Base-by-base conservation (phyloP, 768 basidiomycete genomes). In the Trametes gibbosa region DNA sequence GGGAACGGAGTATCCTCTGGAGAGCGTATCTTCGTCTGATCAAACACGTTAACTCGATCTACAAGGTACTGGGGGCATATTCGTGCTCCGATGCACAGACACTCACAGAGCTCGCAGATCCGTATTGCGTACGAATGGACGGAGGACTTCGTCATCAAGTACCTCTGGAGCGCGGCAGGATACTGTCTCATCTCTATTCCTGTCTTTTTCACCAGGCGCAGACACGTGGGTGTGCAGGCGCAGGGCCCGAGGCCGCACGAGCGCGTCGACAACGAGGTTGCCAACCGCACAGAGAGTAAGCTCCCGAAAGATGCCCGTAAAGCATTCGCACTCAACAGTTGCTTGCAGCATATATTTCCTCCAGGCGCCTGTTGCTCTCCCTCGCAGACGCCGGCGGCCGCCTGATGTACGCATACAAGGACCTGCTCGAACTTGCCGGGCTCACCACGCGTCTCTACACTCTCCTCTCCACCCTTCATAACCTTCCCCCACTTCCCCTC, bases 311-410 rank as follows among this genome's bases (percentile, higher is more conserved):
- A 19, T 2, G 17, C 27, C n/a, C n/a, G 2, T 32, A 9, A 25
- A 19, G 16, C 1, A 23, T 5, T 6, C 46, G 34, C 37, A n/a
- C 1, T 27, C 1, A 34, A 32, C 21, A 3, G 9, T 39, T n/a
- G n/a, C 49, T 21, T 29, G 25, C 45, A 88, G 86, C 88, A 7
- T 98, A 98, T 71, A 94, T 98, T 50, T 95, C 95, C 27, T 96
- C 95, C 60, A 84, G 96, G 17, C 83, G 96, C 12, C 81, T 98
- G 0, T 80, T 98, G 2, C 80, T 98, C 32, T 95, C 95, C 1
- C 83, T 98, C n/a, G 95, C 96, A 1, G 96, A 98, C 66, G 96
- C 95, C 0, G 96, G 96, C 16, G 94, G 95, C 0, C 81, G 96
- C 34, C 76, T 98, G 46, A 98, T 98, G 95, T 95, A 94, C 69